Evolutionary conservation across 129 eudicot genomes (phyloP), one percentile per base, ranked within the genome.

Genomic region (Lactuca sativa): DNA sequence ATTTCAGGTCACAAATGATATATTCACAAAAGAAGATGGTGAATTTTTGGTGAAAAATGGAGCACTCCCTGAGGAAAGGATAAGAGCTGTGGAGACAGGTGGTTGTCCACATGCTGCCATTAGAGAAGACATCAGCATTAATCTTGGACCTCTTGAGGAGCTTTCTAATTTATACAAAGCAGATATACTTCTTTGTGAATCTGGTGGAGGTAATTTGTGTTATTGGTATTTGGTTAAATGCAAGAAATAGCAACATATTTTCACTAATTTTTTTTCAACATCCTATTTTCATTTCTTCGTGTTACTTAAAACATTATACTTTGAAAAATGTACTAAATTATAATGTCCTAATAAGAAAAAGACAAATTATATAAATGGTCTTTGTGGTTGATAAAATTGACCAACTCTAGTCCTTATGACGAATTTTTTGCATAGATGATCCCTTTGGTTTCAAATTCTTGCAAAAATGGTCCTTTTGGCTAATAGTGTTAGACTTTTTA

Each of bases 81-180:
- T 92, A 30, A 92, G 98, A 54, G 98, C 98, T 70, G 95, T 92
- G 51, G 98, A 92, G 80, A 92, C 98, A n/a, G 98, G 98, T 40
- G 98, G 98, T 33, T 92, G 98, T 76, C 98, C 98, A 6, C 98
- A 92, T 72, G 98, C 98, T 14, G 98, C 98, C 47, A 92, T 92
- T 57, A 84, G 96, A 52, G 98, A 92, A 83, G 98, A 92, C 73
- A 92, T 92, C 81, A 92, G 98, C 92, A 92, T 92, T 54, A 92
- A 92, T 83, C 92, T 92, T 40, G 95, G 96, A 10, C 98, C 98
- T 54, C 95, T 92, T 38, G 98, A 92, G 78, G 98, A 92, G 86
- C 92, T 92, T 44, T 89, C 96, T 62, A 92, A 89, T 69, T 75
- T 92, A 71, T 86, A 43, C 71, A 92, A 86, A 80, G 81, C 98